Evolutionary conservation across 2,329 filamentous ascomycete genomes (phyloP), one percentile per base, ranked within the genome.

Genomic region (Penicillium sp.): DNA sequence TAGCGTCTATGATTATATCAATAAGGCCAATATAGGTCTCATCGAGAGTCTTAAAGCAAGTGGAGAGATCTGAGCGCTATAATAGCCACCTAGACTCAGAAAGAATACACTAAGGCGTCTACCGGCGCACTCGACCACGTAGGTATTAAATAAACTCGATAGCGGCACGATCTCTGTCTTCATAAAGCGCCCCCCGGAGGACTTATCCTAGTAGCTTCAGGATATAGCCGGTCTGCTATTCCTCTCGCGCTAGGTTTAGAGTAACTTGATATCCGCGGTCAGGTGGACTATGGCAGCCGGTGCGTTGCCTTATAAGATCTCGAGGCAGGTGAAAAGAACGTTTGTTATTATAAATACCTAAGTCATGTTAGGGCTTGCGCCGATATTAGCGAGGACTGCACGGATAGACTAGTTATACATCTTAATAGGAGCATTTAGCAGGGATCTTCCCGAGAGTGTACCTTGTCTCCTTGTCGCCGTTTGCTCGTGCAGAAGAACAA

Each of bases 311-410:
- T 22, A 4, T 25, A 74, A 65, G 28, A 71, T 70, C 59, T 90
- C 86, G 62, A 89, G 89, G 71, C 85, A 88, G n/a, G 86, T 84
- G 51, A 90, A 79, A 39, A 90, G 76, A 38, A 90, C 84, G 54
- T 82, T 87, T 15, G 85, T 83, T 80, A 89, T 88, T n/a, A 62
- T 57, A 4, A 63, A 31, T 1, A 64, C 15, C 0, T 61, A 58
- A 2, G 89, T 62, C n/a, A 78, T 51, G 81, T 82, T 12, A 79
- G 85, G 66, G 82, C 80, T 71, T 82, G 80, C 15, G 81, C 82
- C 52, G 20, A 55, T 38, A 39, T 58, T 65, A 2, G 64, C 53
- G 14, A 66, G 52, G 4, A 58, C 61, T 8, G 60, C 48, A 5
- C 60, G 75, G 59, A 90, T 86, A 25, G 86, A 22, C 22, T 4